Evolutionary conservation across 225 moss, liverwort and hornwort genomes (phyloP), one percentile per base, ranked within the genome.

Genomic region (Polytrichum formosum): DNA sequence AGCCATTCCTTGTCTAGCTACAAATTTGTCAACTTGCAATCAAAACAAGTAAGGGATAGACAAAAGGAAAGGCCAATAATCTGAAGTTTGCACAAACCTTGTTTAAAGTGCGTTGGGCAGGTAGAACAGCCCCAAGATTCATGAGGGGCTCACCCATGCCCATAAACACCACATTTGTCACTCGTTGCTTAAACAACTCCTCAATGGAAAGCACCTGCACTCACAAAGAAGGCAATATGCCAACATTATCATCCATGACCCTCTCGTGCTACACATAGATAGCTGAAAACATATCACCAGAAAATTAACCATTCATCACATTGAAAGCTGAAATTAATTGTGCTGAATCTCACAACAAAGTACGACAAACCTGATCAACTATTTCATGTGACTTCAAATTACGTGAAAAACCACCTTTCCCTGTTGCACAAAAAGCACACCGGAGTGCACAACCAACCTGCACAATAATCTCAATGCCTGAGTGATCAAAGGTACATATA

Each of bases 91-190:
- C 55, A 56, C 69, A 53, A 30, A 98, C 98, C 94, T 92, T 90
- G 67, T 98, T 98, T 61, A 98, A 63, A 28, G 82, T 81, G 7
- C 83, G 92, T 76, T 92, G 87, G 10, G 98, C 94, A 58, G 85
- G 83, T 67, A 98, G 72, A 54, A 98, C 83, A 64, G 83, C 81
- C 73, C 69, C 80, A 54, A 98, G 81, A 73, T 98, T 98, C 90
- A 98, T 91, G 67, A 98, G 81, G 16, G 98, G 94, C 73, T 98
- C 98, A 67, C 98, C 98, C 98, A 98, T 98, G 67, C 98, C 98
- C 98, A 98, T 98, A 72, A 98, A 94, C 27, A 98, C 98, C 54
- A 98, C 84, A 82, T 98, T 98, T 73, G 91, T 84, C 27, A 94
- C 98, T 66, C 98, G 91, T 76, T 88, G 79, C 71, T 82, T 82